Percentiles rank a stretch among this genome's conserved stretches.
These are phyloP conservation scores for Xylaria nigripes DNA, from an alignment of 495 filamentous ascomycete species.

Conservation along the genomic window DNA sequence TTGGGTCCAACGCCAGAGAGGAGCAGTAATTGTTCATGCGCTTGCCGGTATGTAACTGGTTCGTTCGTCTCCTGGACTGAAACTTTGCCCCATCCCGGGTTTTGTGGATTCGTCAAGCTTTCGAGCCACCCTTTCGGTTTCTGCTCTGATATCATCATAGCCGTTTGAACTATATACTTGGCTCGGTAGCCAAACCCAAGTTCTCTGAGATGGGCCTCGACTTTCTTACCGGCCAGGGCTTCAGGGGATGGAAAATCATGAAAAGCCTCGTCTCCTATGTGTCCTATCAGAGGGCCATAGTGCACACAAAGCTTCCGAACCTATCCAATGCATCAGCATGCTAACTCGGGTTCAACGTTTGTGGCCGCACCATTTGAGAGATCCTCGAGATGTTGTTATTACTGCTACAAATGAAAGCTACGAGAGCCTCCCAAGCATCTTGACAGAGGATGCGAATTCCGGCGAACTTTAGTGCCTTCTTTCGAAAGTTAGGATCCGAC, in stretches of 20 bases:
- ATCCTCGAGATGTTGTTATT: slow-evolving; percentile 98
- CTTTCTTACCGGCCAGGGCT: slow-evolving; percentile 55
- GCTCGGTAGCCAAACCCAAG: slow-evolving; percentile 94
- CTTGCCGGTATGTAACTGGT: slow-evolving; percentile 54
- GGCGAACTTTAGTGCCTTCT: slow-evolving; percentile 76
- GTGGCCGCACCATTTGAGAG: slow-evolving; percentile 65
- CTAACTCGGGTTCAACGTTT: not conserved
- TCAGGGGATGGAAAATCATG: slow-evolving; percentile 80
- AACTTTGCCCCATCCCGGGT: slow-evolving; percentile 39
- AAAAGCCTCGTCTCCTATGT: slow-evolving; percentile 60
- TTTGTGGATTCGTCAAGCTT: slow-evolving; percentile 66
- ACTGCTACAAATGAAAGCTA: slow-evolving; percentile 95
- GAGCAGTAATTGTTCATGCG: slow-evolving; percentile 70
- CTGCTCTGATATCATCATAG: slow-evolving; percentile 59
- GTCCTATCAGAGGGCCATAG: slow-evolving; percentile 71
- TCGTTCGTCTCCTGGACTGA: not conserved
- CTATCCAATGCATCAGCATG: slow-evolving; percentile 22
- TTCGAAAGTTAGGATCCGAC: slow-evolving; percentile 81
- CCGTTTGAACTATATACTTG: slow-evolving; percentile 82
- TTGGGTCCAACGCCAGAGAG: slow-evolving; percentile 91
- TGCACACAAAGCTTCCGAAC: slow-evolving; percentile 80
- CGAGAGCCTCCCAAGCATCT: slow-evolving; percentile 90
- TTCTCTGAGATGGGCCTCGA: slow-evolving; percentile 68
- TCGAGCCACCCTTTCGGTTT: slow-evolving; percentile 68
- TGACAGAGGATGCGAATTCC: slow-evolving; percentile 93